Conservation (phyloP, 1,284 basidiomycete species). For the Mycosarcoma maydis region DNA sequence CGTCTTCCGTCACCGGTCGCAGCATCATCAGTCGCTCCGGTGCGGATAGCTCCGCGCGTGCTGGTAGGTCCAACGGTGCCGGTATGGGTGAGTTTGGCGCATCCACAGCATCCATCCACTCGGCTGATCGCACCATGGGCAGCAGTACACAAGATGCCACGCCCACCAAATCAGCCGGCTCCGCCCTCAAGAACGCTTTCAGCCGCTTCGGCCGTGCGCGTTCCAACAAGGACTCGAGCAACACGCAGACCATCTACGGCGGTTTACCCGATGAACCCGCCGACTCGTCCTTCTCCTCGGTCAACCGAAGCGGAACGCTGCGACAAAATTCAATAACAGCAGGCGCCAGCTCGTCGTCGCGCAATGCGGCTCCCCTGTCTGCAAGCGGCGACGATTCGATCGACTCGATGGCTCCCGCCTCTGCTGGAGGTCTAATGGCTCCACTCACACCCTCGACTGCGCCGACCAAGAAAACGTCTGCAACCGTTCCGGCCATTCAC, state of each 20-base stretch:
- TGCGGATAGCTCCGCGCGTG: constrained; percentile 17
- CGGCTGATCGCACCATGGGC: constrained; percentile 31
- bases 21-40: constrained; percentile 44
- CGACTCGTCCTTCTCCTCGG: constrained; percentile 39
- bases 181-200: constrained; percentile 55
- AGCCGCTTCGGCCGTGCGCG: constrained; percentile 52
- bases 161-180: constrained; percentile 42
- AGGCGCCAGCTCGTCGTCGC: constrained; percentile 15
- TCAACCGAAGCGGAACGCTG: constrained; percentile 26
- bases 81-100: constrained; percentile 52
- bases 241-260: constrained; percentile 51
- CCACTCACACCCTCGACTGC: constrained; percentile 45
- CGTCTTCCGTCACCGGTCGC: constrained; percentile 32
- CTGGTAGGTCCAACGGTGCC: constrained; percentile 23
- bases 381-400: constrained; percentile 40
- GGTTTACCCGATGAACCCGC: constrained; percentile 36
- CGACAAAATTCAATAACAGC: constrained; percentile 29
- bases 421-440: constrained; percentile 49
- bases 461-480: constrained; percentile 17
- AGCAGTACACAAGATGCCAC: constrained; percentile 24
- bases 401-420: constrained; percentile 32
- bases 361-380: constrained; percentile 9
- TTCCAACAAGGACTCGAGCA: constrained; percentile 44
- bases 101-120: constrained; percentile 49
- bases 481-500: constrained; percentile 2